Base-by-base conservation (phyloP, 495 filamentous ascomycete species). In the Penicillium tannophilum region DNA sequence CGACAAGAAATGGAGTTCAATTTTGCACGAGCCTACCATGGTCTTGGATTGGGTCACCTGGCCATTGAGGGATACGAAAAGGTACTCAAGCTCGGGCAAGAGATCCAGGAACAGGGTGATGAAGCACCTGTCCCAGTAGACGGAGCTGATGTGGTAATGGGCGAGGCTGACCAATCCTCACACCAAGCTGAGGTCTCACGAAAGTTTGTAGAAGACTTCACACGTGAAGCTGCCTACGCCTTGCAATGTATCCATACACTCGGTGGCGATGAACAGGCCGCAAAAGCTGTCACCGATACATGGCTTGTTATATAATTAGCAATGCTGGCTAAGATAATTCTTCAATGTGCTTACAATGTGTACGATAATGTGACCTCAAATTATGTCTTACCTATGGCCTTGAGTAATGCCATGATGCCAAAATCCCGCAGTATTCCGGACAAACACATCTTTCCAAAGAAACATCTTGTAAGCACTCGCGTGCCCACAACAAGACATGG, bases 1-100 rank as follows among this genome's bases (percentile, higher is more conserved):
- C 69, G 77, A 45, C 90, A 92, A 69, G 94, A 98, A 71, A 90
- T 92, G 20, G 89, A 96, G 58, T 98, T 89, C 72, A 98, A 98
- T 64, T 82, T 92, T 46, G 94, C 84, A 19, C 81, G 91, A 12
- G 82, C 88, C 3, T 97, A 88, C 72, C 90, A 96, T 64, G 76
- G 89, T 39, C 81, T 98, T 9, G 92, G 93, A 1, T 71, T 98
- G 33, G 77, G 79, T 14, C 89, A 93, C 68, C 69, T 96, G 14
- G 93, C 94, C 3, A 75, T 90, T 16, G 83, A 86, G 31, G 90
- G 84, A 52, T 98, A 97, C 68, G 72, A 86, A 58, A 77, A 79
- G 49, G 81, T 85, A 35, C 71, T 85, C 39, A 62, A 74, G 20
- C 49, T 86, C 14, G 77, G 79, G 33, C 62, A 72, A 50, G 56